Percentiles rank a stretch among this genome's conserved stretches.
Conservation (phyloP, 495 filamentous ascomycete species). For the Tuber borchii region DNA sequence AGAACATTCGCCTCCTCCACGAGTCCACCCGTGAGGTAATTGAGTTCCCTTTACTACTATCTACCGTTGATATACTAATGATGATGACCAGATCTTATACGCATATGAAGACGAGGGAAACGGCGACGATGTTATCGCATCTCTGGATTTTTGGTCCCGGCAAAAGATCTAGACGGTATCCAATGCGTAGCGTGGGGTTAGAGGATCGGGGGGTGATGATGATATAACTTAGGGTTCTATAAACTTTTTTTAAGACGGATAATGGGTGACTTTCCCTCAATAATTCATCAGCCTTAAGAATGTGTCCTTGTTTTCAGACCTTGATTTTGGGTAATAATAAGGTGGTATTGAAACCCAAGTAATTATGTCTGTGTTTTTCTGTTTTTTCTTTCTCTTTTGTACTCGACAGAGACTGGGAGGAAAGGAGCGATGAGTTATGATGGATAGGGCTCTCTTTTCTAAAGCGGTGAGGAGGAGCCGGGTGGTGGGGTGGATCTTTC, state of each 20-base stretch:
- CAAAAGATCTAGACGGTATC: slow-evolving; percentile 16
- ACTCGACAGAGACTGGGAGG: not conserved
- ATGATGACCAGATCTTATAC: slow-evolving; percentile 65
- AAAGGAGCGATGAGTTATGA: slow-evolving; percentile 1
- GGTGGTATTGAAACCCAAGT: slow-evolving; percentile 27
- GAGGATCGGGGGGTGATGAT: not conserved
- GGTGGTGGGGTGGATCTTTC: not conserved
- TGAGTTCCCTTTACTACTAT: slow-evolving; percentile 3
- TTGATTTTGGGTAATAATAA: slow-evolving; percentile 11
- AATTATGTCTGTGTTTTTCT: slow-evolving; percentile 11
- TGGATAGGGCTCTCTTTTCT: not conserved
- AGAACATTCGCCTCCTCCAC: slow-evolving; percentile 95
- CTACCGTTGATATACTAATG: slow-evolving; percentile 31
- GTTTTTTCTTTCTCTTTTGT: not conserved
- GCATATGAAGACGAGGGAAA: slow-evolving; percentile 87
- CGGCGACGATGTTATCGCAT: slow-evolving; percentile 90
- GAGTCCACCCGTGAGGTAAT: slow-evolving; percentile 90
- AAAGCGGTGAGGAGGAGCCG: not conserved
- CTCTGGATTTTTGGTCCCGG: slow-evolving; percentile 88
- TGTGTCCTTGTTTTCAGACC: slow-evolving; percentile 8
- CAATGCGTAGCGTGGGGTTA: slow-evolving; percentile 8
- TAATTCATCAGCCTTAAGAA: slow-evolving; percentile 2
- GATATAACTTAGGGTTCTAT: not conserved
- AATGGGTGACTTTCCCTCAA: slow-evolving; percentile 8
- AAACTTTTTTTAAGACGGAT: slow-evolving; percentile 2